Base-by-base conservation (phyloP, 108 stramenopile genomes). In the Thalassiosira profunda region DNA sequence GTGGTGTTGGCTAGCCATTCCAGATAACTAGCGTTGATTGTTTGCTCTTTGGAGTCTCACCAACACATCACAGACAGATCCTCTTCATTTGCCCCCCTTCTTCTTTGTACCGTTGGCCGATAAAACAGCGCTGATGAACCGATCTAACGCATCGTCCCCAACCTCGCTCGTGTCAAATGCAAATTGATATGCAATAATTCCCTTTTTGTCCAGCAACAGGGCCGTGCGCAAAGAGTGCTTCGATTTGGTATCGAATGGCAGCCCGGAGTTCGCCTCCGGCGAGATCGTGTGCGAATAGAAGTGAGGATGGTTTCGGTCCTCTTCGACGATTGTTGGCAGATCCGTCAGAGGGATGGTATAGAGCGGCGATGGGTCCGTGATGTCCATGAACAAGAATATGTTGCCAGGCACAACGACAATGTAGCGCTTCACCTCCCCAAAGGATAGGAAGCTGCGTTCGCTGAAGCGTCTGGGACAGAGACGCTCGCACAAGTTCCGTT, bases 361-460 rank as follows among this genome's bases (percentile, higher is more conserved):
- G 11, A 89, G 71, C 0, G 86, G 86, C 14, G 51, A 59, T n/a
- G 83, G 85, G 58, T 78, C 80, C 2, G 52, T 75, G n/a, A 61
- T 63, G 26, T 89, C 83, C 3, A 57, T 43, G 47, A 68, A 92
- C 0, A 89, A 70, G 49, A 87, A 86, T 28, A 84, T 72, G 14
- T 37, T 65, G 42, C 64, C 54, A 2, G 62, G 72, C 18, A 55
- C 65, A 4, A 87, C 45, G 46, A 85, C 74, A 45, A 87, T 51
- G 51, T 75, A 87, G 12, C 88, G 63, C 4, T 59, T 52, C 21
- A 86, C 77, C 74, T 92, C 91, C 1, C 86, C 86, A 57, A 69
- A 92, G 11, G 76, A 54, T 10, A 92, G 53, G 46, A 83, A 87
- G 25, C 83, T 81, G 23, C 86, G 68, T 51, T 88, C 86, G 42